A percentile compares a stretch with the other conserved stretches of the same genome.
These are phyloP conservation scores for Hymenochaete sp. DNA, from an alignment of 1,284 basidiomycete species.

Conservation along the genomic window DNA sequence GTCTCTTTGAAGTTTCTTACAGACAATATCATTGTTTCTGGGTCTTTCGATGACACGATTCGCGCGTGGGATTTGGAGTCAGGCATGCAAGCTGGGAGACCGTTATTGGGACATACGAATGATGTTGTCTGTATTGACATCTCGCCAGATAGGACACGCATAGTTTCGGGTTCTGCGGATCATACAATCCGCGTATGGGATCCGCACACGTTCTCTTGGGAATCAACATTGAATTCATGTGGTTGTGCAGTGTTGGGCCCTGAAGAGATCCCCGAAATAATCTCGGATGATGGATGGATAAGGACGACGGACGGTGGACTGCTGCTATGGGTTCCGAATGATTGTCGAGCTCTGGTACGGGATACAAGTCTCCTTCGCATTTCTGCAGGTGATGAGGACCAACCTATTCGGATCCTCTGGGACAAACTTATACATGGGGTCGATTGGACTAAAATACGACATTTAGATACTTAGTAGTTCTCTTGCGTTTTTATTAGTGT, in stretches of 20 bases:
- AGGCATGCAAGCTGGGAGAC: too few relatives aligned
- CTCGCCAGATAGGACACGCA: conserved; percentile 15
- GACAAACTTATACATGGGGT: not conserved
- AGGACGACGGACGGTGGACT: not conserved
- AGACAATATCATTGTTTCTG: not conserved
- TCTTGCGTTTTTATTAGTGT: too few relatives aligned
- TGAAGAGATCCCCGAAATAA: too few relatives aligned
- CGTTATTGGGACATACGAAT: conserved; percentile 15
- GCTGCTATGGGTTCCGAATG: conserved; percentile 3
- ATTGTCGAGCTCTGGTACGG: not conserved
- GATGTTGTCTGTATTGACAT: conserved; percentile 12
- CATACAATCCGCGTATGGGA: conserved; percentile 17
- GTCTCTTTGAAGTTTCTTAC: conserved; percentile 1
- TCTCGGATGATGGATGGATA: not conserved
- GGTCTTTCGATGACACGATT: too few relatives aligned
- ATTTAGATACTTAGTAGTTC: too few relatives aligned
- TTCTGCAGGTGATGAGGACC: too few relatives aligned
- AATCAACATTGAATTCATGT: too few relatives aligned
- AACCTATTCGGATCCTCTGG: not conserved
- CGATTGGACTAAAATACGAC: not conserved
- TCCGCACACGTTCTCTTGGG: not conserved
- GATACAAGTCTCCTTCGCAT: not conserved
- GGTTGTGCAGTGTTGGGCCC: too few relatives aligned
- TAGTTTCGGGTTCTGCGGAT: conserved; percentile 17
- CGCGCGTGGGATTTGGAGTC: too few relatives aligned